Evolutionary conservation across 2,329 filamentous ascomycete genomes (phyloP).

Genomic region (Fusarium protoensiforme): DNA sequence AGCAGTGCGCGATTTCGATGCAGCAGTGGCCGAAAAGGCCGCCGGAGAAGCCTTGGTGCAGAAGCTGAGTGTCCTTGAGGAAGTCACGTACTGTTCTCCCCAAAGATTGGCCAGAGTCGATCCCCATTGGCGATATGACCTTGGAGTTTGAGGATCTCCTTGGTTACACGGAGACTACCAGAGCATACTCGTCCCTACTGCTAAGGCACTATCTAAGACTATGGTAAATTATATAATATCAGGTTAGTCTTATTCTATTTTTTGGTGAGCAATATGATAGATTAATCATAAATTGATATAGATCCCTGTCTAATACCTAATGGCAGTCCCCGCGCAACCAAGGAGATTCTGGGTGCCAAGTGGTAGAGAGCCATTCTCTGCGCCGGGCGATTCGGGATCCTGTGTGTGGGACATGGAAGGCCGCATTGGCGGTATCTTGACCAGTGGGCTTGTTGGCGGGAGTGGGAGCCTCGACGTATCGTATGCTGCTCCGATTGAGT

Average conservation of each 20-base stretch:
- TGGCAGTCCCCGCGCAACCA: too few species aligned
- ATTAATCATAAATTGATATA: too few species aligned
- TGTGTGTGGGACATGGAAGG: background rate
- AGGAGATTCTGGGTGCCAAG: conserved; percentile 8
- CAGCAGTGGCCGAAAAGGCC: background rate
- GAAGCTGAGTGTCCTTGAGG: background rate
- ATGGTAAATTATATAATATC: too few species aligned
- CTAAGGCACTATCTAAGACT: too few species aligned
- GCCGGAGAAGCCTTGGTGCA: background rate
- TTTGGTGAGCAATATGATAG: too few species aligned
- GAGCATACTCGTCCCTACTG: too few species aligned
- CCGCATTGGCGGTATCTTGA: background rate
- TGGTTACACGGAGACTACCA: too few species aligned
- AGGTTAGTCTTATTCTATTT: too few species aligned
- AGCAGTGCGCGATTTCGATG: background rate
- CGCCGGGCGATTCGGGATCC: background rate
- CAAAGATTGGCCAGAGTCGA: background rate
- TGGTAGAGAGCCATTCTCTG: background rate
- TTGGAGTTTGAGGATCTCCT: too few species aligned
- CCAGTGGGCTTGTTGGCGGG: background rate
- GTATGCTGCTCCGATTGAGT: too few species aligned
- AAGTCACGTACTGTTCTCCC: conserved; percentile 4
- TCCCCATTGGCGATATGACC: background rate
- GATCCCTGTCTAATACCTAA: too few species aligned
- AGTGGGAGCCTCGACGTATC: too few species aligned